Evolutionary conservation across 768 basidiomycete genomes (phyloP).

Genomic region (Lactifluus pinguis): DNA sequence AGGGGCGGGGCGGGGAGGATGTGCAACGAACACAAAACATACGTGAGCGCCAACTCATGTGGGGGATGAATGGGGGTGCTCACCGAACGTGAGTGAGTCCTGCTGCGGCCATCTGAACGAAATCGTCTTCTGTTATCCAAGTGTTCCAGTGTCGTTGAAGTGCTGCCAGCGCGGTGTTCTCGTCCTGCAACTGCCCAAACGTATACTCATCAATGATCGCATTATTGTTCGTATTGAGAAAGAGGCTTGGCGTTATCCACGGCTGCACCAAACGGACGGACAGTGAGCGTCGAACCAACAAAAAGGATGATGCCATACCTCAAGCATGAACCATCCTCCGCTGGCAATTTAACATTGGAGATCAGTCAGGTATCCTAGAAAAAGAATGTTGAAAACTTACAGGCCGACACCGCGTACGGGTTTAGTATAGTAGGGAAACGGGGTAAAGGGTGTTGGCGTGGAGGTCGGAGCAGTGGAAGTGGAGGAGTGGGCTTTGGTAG

Average conservation of each 20-base stretch:
- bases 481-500: background rate
- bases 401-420: constrained; percentile 53
- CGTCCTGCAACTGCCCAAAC: constrained; percentile 44
- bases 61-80: constrained; percentile 7
- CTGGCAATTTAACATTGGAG: constrained; percentile 23
- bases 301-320: constrained; percentile 28
- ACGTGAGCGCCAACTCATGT: background rate
- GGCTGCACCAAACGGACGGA: constrained; percentile 33
- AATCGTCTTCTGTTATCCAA: constrained; percentile 66
- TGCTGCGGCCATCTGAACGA: constrained; percentile 51
- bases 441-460: constrained; percentile 29
- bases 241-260: constrained; percentile 74
- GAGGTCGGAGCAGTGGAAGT: constrained; percentile 15
- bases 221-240: constrained; percentile 49
- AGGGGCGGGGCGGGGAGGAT: background rate
- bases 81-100: constrained; percentile 68
- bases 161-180: constrained; percentile 32
- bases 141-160: constrained; percentile 51
- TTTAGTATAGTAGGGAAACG: constrained; percentile 30
- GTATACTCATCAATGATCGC: constrained; percentile 56
- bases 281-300: background rate
- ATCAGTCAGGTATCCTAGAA: background rate
- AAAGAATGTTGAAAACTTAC: constrained; percentile 31
- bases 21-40: background rate
- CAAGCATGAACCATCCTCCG: constrained; percentile 57